A percentile compares a stretch with the other conserved stretches of the same genome.
Evolutionary conservation across 108 stramenopile genomes (phyloP).

Genomic region (Chaetoceros tenuissimus): DNA sequence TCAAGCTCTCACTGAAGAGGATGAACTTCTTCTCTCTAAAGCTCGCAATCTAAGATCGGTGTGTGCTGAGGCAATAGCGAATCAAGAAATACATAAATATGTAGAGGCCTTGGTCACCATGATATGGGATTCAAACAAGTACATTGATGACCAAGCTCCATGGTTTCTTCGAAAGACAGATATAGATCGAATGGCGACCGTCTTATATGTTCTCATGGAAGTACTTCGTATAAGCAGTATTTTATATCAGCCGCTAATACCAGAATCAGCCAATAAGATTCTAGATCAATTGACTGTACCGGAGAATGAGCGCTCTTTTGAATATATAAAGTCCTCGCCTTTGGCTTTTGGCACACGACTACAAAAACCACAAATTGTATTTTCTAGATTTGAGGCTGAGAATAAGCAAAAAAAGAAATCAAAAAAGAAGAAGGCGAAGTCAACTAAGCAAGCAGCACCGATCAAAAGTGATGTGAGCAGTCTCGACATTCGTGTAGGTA

Average conservation of each 20-base stretch:
- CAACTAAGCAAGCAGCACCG: not conserved
- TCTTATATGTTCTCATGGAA: slow-evolving; percentile 87
- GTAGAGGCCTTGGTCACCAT: slow-evolving; percentile 68
- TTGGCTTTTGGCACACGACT: slow-evolving; percentile 47
- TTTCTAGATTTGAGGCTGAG: slow-evolving; percentile 62
- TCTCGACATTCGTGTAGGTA: slow-evolving; percentile 75
- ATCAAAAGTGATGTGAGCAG: slow-evolving; percentile 43
- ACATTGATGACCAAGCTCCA: slow-evolving; percentile 86
- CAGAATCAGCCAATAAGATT: slow-evolving; percentile 68
- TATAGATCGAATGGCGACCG: slow-evolving; percentile 68
- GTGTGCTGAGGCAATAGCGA: slow-evolving; percentile 38
- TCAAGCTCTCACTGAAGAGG: slow-evolving; percentile 46
- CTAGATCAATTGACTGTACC: slow-evolving; percentile 84
- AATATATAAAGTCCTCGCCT: slow-evolving; percentile 43
- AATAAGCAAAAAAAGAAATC: no score
- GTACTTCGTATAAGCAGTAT: slow-evolving; percentile 80
- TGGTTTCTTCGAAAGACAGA: slow-evolving; percentile 90
- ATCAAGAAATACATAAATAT: slow-evolving; percentile 77
- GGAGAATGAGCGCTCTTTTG: slow-evolving; percentile 58
- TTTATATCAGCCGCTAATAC: slow-evolving; percentile 91
- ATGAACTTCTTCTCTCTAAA: slow-evolving; percentile 51
- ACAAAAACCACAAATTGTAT: slow-evolving; percentile 58
- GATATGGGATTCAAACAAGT: slow-evolving; percentile 86
- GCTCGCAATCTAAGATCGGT: slow-evolving; percentile 41
- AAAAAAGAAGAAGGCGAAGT: slow-evolving; percentile 18